Conservation (phyloP, 768 basidiomycete species). For the Amanita rimosa region DNA sequence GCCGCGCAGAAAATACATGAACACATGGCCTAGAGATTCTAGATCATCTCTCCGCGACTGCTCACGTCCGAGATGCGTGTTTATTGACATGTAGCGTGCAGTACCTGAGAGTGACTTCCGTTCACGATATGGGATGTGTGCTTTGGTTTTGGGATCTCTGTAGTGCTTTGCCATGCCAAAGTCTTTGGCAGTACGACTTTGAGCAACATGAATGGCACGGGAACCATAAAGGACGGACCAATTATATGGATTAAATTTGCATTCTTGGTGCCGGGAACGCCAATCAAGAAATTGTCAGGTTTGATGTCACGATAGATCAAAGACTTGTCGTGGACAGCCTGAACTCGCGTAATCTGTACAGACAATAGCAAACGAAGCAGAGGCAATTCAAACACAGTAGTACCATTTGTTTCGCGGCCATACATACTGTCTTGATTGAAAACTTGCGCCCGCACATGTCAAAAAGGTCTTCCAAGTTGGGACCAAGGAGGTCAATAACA, state of each 20-base stretch:
- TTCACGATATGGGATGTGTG: conserved; percentile 98
- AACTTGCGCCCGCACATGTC: conserved; percentile 99
- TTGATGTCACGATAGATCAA: conserved; percentile 99
- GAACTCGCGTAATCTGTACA: conserved; percentile 82
- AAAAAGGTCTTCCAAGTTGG: conserved; percentile 94
- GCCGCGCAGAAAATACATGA: conserved; percentile 98
- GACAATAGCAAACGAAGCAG: conserved; percentile 3
- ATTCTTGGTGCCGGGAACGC: conserved; percentile 82
- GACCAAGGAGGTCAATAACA: conserved; percentile 92
- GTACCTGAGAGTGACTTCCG: conserved; percentile 95
- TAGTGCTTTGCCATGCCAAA: conserved; percentile 99
- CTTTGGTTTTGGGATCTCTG: conserved; percentile 93
- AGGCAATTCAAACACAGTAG: conserved; percentile 3
- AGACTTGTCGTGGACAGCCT: conserved; percentile 97
- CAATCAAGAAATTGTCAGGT: conserved; percentile 98
- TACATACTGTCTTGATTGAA: conserved; percentile 94
- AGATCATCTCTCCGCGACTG: conserved; percentile 92
- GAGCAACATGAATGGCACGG: conserved; percentile 2
- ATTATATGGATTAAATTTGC: conserved; percentile 85
- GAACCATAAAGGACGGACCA: conserved; percentile 35
- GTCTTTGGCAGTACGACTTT: conserved; percentile 34
- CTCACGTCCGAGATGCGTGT: conserved; percentile 95
- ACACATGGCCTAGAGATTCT: conserved; percentile 95
- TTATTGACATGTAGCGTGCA: conserved; percentile 99
- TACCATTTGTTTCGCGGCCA: conserved; percentile 99